Base-by-base conservation (phyloP, 257 asterid genomes). In the Jacaranda copaia region DNA sequence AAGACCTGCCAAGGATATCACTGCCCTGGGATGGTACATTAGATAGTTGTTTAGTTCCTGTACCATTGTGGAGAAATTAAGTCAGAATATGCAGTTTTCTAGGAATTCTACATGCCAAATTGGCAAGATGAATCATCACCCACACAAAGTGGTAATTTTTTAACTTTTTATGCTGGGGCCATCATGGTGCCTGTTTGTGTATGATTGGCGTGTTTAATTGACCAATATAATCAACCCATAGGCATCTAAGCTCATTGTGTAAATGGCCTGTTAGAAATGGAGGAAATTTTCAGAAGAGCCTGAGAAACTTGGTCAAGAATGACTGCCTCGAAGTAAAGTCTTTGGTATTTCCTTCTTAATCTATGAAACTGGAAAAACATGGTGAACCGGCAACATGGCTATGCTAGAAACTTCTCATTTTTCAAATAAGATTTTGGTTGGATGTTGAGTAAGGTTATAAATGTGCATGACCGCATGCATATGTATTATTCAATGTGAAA, bases 181-280 rank as follows among this genome's bases (percentile, higher is more conserved):
- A n/a, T n/a, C n/a, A n/a, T n/a, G n/a, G n/a, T n/a, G n/a, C n/a
- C 35, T 67, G 52, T 64, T 15, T 75, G 48, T 25, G 18, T 43
- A 49, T 53, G 25, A 51, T 16, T 36, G n/a, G 62, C 57, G 52
- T 75, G 19, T 64, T 13, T 39, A 10, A 13, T 65, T 55, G 66
- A 66, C 49, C 59, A 57, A 65, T 38, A 6, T 10, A 72, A 18
- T 19, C 7, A 13, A 61, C 25, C 20, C 59, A 4, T 5, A 6
- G 16, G 32, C 32, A 16, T 13, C 32, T 25, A 25, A 0, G 1
- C 32, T 25, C 32, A 25, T 25, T 25, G 32, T 25, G 32, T 2
- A 25, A 25, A 55, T 55, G 60, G 32, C 9, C 7, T n/a, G 60
- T 15, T 55, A 5, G 11, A 15, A 55, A 55, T 16, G 60, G 60